A percentile compares a stretch with the other conserved stretches of the same genome.
phyloP scores from a whole-genome alignment of 1,284 basidiomycete genomes.

The Cryptococcus sp. region DNA sequence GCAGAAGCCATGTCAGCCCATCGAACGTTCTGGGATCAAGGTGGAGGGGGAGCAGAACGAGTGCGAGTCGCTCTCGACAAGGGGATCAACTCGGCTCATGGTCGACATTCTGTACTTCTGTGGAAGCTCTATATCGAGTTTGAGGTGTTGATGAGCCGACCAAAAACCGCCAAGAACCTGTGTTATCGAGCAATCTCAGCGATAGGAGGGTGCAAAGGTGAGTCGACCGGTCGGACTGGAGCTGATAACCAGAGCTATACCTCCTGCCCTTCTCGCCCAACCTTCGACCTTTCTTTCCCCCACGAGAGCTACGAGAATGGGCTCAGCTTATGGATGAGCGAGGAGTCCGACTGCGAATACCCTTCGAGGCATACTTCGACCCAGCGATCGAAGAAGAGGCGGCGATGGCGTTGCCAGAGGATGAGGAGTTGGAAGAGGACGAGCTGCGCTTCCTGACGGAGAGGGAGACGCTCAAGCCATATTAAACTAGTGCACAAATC shows the following conservation, averaged over 20 bases:
- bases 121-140: conserved; percentile 81
- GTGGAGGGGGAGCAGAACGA: conserved; percentile 37
- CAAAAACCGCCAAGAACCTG: conserved; percentile 65
- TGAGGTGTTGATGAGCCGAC: conserved; percentile 62
- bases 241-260: conserved; percentile 62
- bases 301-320: conserved; percentile 61
- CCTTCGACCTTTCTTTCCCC: conserved; percentile 62
- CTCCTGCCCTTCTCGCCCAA: conserved; percentile 68
- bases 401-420: conserved; percentile 16
- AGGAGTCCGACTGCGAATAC: conserved; percentile 63
- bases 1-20: conserved; percentile 30
- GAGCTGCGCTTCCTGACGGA: conserved; percentile 38
- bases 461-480: conserved; percentile 35
- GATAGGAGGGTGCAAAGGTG: conserved; percentile 41
- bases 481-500: conserved; percentile 18
- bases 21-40: conserved; percentile 36
- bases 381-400: conserved; percentile 45
- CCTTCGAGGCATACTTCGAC: conserved; percentile 57
- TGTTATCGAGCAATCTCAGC: conserved; percentile 74
- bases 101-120: conserved; percentile 44
- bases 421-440: conserved; percentile 28
- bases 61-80: conserved; percentile 38
- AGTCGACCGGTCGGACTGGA: conserved; percentile 6
- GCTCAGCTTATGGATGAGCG: conserved; percentile 76
- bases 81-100: conserved; percentile 31